Percentiles rank a stretch among this genome's conserved stretches.
phyloP scores from a whole-genome alignment of 441 rosid species.

The Hura crepitans region DNA sequence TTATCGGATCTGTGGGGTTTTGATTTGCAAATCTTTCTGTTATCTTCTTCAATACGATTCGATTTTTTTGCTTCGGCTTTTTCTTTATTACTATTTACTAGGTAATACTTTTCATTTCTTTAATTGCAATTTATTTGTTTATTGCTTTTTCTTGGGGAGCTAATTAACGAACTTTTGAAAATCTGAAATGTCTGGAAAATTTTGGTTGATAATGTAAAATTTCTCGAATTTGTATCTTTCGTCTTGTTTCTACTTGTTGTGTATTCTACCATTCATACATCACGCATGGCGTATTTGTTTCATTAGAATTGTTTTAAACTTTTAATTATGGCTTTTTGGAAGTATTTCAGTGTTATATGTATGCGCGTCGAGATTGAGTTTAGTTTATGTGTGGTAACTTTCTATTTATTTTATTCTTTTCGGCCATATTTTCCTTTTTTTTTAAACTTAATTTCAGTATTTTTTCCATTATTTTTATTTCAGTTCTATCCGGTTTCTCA shows the following conservation, averaged over 20 bases:
- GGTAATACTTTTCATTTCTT: not conserved
- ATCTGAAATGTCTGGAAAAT: not conserved
- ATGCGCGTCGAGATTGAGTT: not conserved
- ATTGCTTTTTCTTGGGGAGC: not conserved
- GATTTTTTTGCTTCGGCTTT: not conserved
- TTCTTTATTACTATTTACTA: not conserved
- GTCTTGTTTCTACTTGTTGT: not conserved
- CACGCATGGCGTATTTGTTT: not conserved
- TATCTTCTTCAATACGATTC: not conserved
- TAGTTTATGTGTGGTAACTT: not conserved
- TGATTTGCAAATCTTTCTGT: not conserved
- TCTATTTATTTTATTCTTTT: not conserved
- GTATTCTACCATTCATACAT: not conserved
- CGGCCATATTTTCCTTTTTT: no score
- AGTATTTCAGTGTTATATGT: not conserved
- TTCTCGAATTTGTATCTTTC: not conserved
- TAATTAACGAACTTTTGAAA: constrained; percentile 9
- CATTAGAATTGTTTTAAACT: not conserved
- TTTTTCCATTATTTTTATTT: not conserved
- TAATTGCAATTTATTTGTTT: not conserved
- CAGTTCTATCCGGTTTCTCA: not conserved
- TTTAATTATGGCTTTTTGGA: not conserved
- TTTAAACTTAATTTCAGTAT: no score
- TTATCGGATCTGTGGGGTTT: constrained; percentile 2
- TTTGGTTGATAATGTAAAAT: not conserved